Conservation (phyloP, 805 yeast genomes). For the Barnettozyma salicaria region DNA sequence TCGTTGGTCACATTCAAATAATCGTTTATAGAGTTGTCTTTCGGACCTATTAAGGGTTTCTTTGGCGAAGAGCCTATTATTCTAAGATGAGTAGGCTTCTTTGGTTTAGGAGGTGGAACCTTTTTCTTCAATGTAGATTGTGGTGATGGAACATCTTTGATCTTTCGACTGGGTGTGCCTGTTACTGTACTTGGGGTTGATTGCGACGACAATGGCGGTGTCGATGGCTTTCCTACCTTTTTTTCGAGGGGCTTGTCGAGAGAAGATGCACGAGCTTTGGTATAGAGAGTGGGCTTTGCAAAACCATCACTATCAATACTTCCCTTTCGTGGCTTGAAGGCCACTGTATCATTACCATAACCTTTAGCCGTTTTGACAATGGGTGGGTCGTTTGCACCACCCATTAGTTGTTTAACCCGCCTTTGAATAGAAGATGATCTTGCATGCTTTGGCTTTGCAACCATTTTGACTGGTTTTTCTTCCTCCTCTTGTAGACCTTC, state of each 20-base stretch:
- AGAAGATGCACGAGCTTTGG: slow-evolving; percentile 16
- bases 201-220: slow-evolving; percentile 25
- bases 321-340: slow-evolving; percentile 24
- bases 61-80: slow-evolving; percentile 16
- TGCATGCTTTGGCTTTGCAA: slow-evolving; percentile 7
- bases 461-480: slow-evolving; percentile 4
- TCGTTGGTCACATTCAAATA: slow-evolving; percentile 6
- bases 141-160: slow-evolving; percentile 7
- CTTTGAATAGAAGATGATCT: slow-evolving; percentile 26
- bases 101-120: slow-evolving; percentile 58
- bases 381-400: slow-evolving; percentile 37
- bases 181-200: slow-evolving; percentile 25
- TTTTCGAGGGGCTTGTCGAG: not conserved
- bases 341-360: slow-evolving; percentile 65
- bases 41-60: not conserved
- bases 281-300: slow-evolving; percentile 21
- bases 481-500: slow-evolving; percentile 24
- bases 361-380: slow-evolving; percentile 66
- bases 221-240: slow-evolving; percentile 12
- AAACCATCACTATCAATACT: slow-evolving; percentile 25
- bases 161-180: slow-evolving; percentile 13
- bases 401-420: slow-evolving; percentile 24
- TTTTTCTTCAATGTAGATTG: slow-evolving; percentile 20
- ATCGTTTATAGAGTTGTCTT: not conserved
- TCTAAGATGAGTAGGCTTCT: slow-evolving; percentile 52